phyloP scores from a whole-genome alignment of 2,329 filamentous ascomycete species.

The Rutstroemia sp. region DNA sequence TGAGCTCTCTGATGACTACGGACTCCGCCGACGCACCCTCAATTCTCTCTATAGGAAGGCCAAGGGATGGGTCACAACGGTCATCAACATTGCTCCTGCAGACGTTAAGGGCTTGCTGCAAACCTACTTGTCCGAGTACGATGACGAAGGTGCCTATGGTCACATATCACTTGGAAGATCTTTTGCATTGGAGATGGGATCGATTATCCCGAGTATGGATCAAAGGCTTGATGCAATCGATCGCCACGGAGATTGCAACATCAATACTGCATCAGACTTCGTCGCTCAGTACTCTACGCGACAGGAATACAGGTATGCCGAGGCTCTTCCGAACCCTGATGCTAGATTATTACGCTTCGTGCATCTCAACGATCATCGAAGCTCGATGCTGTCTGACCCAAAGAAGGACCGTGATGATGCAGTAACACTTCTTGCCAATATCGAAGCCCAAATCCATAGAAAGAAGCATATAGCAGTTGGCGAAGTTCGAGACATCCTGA shows the following conservation, averaged over 20 bases:
- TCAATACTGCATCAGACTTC: constrained; percentile 93
- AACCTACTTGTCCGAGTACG: constrained; percentile 91
- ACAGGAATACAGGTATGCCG: constrained; percentile 88
- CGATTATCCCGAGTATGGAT: constrained; percentile 76
- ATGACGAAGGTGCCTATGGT: constrained; percentile 84
- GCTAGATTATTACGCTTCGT: constrained; percentile 57
- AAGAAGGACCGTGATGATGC: constrained; percentile 50
- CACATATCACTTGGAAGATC: constrained; percentile 89
- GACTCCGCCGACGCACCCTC: constrained; percentile 71
- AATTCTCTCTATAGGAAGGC: constrained; percentile 71
- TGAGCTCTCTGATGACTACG: constrained; percentile 89
- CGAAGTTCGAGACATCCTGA: constrained; percentile 74
- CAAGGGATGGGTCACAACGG: constrained; percentile 70
- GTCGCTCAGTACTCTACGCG: constrained; percentile 95
- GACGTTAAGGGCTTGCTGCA: constrained; percentile 94
- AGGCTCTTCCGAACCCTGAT: constrained; percentile 63
- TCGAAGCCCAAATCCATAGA: constrained; percentile 63
- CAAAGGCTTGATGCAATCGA: constrained; percentile 80
- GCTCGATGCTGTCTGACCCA: constrained; percentile 35
- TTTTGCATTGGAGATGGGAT: constrained; percentile 89
- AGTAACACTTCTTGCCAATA: constrained; percentile 59
- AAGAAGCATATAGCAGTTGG: constrained; percentile 63
- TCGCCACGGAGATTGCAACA: constrained; percentile 60
- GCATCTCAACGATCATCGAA: constrained; percentile 44
- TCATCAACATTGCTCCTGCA: constrained; percentile 77